A percentile compares a stretch with the other conserved stretches of the same genome.
Conservation (phyloP, 305 asterid genomes). For the Ilex paraguariensis region DNA sequence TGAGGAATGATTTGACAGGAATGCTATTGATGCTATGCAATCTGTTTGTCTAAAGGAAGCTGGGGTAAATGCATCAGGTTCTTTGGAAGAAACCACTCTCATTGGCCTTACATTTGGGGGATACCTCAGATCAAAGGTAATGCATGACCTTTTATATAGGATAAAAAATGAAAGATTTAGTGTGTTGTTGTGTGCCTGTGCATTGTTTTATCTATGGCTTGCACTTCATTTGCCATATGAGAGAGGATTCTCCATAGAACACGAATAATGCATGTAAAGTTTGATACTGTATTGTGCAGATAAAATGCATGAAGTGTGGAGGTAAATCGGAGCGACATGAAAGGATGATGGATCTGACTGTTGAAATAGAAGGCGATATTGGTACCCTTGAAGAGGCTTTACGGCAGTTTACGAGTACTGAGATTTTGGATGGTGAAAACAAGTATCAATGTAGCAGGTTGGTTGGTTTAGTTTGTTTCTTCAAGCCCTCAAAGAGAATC, state of each 20-base stretch:
- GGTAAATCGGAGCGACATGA: conserved; percentile 45
- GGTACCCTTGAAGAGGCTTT: conserved; percentile 52
- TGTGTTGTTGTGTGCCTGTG: too few relatives aligned
- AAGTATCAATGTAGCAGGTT: conserved; percentile 60
- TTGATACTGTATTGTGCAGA: conserved; percentile 16
- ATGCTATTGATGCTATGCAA: conserved; percentile 52
- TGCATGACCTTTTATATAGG: conserved; percentile 1
- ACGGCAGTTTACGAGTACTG: conserved; percentile 44
- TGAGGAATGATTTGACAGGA: conserved; percentile 19
- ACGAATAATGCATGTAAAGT: too few relatives aligned
- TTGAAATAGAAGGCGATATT: conserved; percentile 52
- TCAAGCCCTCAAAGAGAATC: too few relatives aligned
- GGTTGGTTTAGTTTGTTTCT: conserved; percentile 4
- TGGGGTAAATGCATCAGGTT: conserved; percentile 30
- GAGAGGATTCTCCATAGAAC: not conserved
- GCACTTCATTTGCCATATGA: too few relatives aligned
- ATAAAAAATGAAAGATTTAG: not conserved
- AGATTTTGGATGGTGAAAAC: conserved; percentile 57
- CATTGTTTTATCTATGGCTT: too few relatives aligned
- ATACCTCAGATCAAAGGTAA: conserved; percentile 56
- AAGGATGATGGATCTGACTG: conserved; percentile 55
- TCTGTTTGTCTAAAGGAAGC: conserved; percentile 51
- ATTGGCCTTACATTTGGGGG: conserved; percentile 59
- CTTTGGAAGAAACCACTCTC: conserved; percentile 48
- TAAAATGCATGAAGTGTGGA: conserved; percentile 57